Evolutionary conservation across 345 rosid genomes (phyloP), one percentile per base, ranked within the genome.

Genomic region (Laguncularia racemosa): DNA sequence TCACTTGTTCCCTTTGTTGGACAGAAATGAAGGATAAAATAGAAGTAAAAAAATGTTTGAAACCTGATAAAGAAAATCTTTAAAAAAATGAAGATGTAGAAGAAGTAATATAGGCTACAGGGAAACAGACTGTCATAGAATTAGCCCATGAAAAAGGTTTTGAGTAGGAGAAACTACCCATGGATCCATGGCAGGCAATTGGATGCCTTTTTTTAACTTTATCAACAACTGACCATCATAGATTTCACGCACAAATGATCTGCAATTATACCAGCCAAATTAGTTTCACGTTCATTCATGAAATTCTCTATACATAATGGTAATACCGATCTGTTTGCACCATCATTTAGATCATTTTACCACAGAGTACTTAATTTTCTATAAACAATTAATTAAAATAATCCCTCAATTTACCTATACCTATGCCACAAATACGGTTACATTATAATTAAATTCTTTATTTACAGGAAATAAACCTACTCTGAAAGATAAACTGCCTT

Each of bases 171-270:
- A 33, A 33, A 33, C 40, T 63, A 92, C 96, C 99, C 97, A 92
- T 45, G 89, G 97, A 74, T 92, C 99, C 91, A 92, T 83, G 46
- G 89, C 89, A 61, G 97, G 99, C 16, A 92, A 82, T 60, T 82
- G 59, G 61, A 81, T 51, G 20, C 97, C 95, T 69, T 78, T 86
- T 57, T 79, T 83, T 62, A 92, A 76, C 70, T 84, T 92, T 18
- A 92, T 58, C 45, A 89, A 80, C 65, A 89, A 67, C 48, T 92
- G 97, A 9, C 98, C 98, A 52, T 86, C 89, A 57, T 83, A 89
- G 58, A 83, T 78, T 72, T 86, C 84, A 9, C 89, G 86, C 3
- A 89, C 84, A 77, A 89, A 89, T 20, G 86, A 77, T 89, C 96
- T 89, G 76, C 65, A 52, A 28, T 60, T 52, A 52, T 1, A 33